These are phyloP conservation scores for Wickerhamomyces bovis DNA, from an alignment of 805 yeast genomes.

Conservation along the genomic window DNA sequence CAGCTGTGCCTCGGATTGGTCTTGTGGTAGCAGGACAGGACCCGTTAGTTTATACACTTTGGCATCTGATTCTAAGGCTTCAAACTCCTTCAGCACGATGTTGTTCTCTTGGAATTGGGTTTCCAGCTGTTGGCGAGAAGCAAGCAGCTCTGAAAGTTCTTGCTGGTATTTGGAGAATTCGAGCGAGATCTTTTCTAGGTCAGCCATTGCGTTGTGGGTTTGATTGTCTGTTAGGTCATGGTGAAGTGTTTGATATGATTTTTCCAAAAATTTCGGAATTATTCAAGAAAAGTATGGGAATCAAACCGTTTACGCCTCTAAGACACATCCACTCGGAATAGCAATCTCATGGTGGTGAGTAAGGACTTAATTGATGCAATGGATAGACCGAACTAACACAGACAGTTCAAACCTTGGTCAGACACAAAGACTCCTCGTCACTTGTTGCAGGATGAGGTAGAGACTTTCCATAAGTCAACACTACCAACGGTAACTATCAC, in stretches of 20 bases:
- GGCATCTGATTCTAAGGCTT: slow-evolving; percentile 54
- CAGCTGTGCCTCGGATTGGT: slow-evolving; percentile 68
- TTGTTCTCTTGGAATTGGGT: slow-evolving; percentile 92
- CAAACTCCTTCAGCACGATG: slow-evolving; percentile 81
- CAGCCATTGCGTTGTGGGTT: slow-evolving; percentile 11
- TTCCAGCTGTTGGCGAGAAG: slow-evolving; percentile 80
- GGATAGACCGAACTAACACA: background rate
- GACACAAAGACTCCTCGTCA: slow-evolving; percentile 43
- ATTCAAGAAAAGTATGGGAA: background rate
- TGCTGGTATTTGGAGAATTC: slow-evolving; percentile 42
- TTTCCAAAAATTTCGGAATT: background rate
- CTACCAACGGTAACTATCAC: slow-evolving; percentile 8
- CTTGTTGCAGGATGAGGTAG: slow-evolving; percentile 36
- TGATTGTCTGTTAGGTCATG: background rate
- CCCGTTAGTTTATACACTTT: slow-evolving; percentile 88
- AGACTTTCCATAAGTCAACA: slow-evolving; percentile 20
- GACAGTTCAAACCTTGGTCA: slow-evolving; percentile 41
- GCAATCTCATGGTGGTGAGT: background rate
- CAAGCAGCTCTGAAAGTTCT: slow-evolving; percentile 45
- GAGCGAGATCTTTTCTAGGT: slow-evolving; percentile 39
- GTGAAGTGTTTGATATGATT: background rate
- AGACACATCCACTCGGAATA: background rate
- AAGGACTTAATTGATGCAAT: background rate
- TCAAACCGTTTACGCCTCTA: background rate
- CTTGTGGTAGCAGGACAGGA: slow-evolving; percentile 88